These are phyloP conservation scores for Pythium dissotocum DNA, from an alignment of 352 stramenopile species.

Conservation along the genomic window DNA sequence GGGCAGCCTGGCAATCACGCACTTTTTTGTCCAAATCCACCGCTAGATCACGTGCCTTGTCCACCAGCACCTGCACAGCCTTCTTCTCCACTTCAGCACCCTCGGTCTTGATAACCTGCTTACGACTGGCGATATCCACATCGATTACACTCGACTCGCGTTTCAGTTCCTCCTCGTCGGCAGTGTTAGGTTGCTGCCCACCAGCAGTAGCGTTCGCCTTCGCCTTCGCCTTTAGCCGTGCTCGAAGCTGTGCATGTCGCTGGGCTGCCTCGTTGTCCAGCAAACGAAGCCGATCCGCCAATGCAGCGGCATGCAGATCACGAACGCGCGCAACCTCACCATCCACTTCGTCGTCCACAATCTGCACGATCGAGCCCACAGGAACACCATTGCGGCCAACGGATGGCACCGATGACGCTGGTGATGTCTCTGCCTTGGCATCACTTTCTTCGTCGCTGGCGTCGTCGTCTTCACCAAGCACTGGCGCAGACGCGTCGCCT, in stretches of 20 bases:
- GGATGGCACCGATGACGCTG: too few relatives aligned
- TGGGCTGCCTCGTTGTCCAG: slow-evolving; percentile 11
- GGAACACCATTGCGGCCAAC: not conserved
- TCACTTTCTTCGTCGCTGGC: not conserved
- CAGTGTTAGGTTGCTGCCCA: not conserved
- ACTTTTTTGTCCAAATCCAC: not conserved
- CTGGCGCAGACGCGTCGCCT: slow-evolving; percentile 2
- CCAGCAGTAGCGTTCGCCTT: too few relatives aligned
- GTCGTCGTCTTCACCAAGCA: not conserved
- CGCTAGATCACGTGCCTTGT: not conserved
- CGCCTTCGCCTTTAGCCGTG: not conserved
- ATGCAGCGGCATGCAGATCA: not conserved
- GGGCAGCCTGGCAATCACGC: not conserved
- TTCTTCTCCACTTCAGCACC: not conserved
- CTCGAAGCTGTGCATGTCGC: slow-evolving; percentile 6
- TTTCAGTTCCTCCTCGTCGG: slow-evolving; percentile 3
- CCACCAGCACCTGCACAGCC: not conserved
- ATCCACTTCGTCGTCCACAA: slow-evolving; percentile 1
- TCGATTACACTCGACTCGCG: not conserved
- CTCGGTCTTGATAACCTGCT: not conserved
- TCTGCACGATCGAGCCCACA: not conserved
- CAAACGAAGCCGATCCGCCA: not conserved
- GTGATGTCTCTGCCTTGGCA: too few relatives aligned
- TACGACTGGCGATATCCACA: not conserved
- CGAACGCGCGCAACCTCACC: not conserved